A percentile compares a stretch with the other conserved stretches of the same genome.
Evolutionary conservation across 306 rosid genomes (phyloP).

Genomic region (Pyrus pyrifolia): DNA sequence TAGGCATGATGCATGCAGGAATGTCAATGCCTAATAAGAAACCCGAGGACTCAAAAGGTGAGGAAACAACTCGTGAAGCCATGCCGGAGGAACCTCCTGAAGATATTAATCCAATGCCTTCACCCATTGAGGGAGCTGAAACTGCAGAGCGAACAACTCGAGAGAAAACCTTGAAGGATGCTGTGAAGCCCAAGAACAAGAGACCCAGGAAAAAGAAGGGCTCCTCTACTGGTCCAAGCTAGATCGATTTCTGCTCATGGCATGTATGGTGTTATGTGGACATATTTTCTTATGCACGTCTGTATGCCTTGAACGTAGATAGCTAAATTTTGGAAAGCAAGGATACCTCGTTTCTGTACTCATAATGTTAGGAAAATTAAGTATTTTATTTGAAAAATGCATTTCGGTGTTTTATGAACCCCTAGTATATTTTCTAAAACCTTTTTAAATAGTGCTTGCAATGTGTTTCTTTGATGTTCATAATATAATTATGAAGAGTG

Average conservation of each 20-base stretch:
- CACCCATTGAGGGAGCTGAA: slow-evolving; percentile 20
- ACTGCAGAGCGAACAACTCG: slow-evolving; percentile 26
- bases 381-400: neutral
- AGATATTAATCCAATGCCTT: slow-evolving; percentile 23
- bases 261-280: neutral
- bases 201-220: slow-evolving; percentile 40
- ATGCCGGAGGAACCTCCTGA: slow-evolving; percentile 35
- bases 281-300: neutral
- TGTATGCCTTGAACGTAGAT: neutral
- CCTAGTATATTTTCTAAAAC: too few species aligned
- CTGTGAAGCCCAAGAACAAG: slow-evolving; percentile 69
- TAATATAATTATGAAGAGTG: too few species aligned
- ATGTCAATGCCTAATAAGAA: slow-evolving; percentile 19
- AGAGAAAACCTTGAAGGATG: slow-evolving; percentile 66
- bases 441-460: neutral
- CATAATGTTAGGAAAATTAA: neutral
- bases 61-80: slow-evolving; percentile 6
- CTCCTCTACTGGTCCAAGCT: slow-evolving; percentile 36
- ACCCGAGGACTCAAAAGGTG: slow-evolving; percentile 24
- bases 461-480: neutral
- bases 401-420: too few species aligned
- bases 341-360: neutral
- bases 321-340: neutral
- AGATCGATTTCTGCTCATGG: slow-evolving; percentile 1
- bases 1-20: slow-evolving; percentile 36